A percentile compares a stretch with the other conserved stretches of the same genome.
Conservation (phyloP, 2,329 filamentous ascomycete species). For the Cladophialophora yegresii region DNA sequence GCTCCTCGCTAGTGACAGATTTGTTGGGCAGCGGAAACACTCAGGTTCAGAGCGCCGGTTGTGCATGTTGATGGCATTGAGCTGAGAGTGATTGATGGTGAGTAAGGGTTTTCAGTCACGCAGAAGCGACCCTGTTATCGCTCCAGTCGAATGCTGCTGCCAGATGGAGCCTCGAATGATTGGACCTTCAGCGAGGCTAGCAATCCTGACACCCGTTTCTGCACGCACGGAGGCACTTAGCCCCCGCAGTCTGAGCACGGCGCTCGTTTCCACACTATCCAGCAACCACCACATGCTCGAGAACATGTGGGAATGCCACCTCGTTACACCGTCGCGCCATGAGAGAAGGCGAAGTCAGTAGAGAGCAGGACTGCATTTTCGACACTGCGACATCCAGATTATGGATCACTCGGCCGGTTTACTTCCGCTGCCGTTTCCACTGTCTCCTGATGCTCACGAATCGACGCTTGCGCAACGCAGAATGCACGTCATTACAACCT, state of each 20-base stretch:
- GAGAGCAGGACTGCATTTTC: background rate
- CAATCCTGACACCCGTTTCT: constrained; percentile 9
- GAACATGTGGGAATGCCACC: background rate
- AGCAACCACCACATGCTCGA: constrained; percentile 1
- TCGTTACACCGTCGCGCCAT: background rate
- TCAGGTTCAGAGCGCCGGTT: background rate
- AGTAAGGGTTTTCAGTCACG: constrained; percentile 29
- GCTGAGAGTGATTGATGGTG: background rate
- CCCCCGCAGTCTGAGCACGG: constrained; percentile 13
- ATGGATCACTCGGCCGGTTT: background rate
- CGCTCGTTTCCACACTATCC: background rate
- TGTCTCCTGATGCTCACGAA: background rate
- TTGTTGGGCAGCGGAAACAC: background rate
- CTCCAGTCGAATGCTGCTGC: constrained; percentile 9
- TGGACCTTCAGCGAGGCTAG: constrained; percentile 13
- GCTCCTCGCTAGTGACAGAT: background rate
- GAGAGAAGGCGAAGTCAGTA: background rate
- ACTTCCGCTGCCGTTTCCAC: background rate
- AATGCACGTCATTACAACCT: constrained; percentile 21
- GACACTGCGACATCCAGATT: background rate
- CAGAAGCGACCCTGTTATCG: constrained; percentile 23
- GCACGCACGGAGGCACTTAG: background rate
- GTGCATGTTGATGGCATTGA: background rate
- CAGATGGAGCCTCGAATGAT: constrained; percentile 1
- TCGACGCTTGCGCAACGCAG: constrained; percentile 20